Conservation (phyloP, 2,329 filamentous ascomycete genomes). For the Volutella citrinella region DNA sequence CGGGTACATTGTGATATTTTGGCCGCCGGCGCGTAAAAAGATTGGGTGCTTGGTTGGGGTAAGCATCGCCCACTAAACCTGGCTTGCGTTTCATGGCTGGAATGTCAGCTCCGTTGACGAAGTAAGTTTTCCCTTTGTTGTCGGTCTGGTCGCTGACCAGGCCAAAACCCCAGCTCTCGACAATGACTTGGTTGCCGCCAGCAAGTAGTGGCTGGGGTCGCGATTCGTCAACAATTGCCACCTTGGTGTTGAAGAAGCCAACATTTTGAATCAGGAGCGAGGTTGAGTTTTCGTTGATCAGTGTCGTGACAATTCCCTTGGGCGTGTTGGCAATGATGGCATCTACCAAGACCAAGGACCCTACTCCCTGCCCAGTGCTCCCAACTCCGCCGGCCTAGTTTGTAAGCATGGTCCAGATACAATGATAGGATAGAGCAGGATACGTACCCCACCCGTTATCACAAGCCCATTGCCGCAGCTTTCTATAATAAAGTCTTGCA, state of each 20-base stretch:
- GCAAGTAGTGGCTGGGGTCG: not conserved
- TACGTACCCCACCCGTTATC: slow-evolving; percentile 13
- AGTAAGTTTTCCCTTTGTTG: not conserved
- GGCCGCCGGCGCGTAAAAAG: slow-evolving; percentile 11
- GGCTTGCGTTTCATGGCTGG: not conserved
- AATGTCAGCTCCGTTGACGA: not conserved
- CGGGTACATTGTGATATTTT: slow-evolving; percentile 5
- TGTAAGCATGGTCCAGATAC: not conserved
- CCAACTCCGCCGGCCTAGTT: not conserved
- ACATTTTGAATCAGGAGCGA: not conserved
- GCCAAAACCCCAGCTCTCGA: slow-evolving; percentile 1
- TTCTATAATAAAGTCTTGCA: slow-evolving; percentile 61
- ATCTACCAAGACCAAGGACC: not conserved
- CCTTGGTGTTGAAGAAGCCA: not conserved
- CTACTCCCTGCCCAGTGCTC: slow-evolving; percentile 10
- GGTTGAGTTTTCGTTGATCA: not conserved
- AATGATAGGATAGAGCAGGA: not conserved
- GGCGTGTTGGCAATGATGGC: not conserved
- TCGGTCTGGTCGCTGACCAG: not conserved
- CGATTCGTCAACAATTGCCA: not conserved
- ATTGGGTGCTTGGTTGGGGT: not conserved
- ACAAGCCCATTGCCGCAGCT: slow-evolving; percentile 61
- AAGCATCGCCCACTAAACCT: not conserved
- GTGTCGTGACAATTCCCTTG: not conserved
- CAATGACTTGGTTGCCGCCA: not conserved